These are phyloP conservation scores for Glycine tomentella DNA, from an alignment of 306 rosid genomes.

Conservation along the genomic window DNA sequence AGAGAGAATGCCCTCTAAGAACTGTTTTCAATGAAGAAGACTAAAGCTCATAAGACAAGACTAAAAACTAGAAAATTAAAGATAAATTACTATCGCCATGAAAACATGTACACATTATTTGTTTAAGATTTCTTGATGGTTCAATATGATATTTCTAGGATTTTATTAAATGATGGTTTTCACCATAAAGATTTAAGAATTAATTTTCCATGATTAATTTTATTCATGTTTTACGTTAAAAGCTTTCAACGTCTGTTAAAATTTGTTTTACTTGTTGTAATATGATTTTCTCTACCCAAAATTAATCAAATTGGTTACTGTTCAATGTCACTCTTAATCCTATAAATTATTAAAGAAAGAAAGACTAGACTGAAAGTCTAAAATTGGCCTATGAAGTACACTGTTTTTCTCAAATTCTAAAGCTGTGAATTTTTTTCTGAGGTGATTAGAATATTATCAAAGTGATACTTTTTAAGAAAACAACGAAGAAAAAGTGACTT, in stretches of 20 bases:
- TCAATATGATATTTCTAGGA: too few relatives aligned
- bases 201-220: too few relatives aligned
- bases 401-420: not conserved
- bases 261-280: not conserved
- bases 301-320: not conserved
- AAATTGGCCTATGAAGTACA: not conserved
- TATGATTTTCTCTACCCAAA: not conserved
- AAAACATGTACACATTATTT: too few relatives aligned
- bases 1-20: too few relatives aligned
- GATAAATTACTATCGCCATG: too few relatives aligned
- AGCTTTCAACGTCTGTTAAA: not conserved
- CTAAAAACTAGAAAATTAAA: too few relatives aligned
- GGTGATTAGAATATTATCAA: slow-evolving; percentile 1
- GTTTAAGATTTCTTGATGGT: too few relatives aligned
- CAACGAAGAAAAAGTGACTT: not conserved
- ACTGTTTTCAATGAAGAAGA: too few relatives aligned
- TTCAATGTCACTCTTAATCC: not conserved
- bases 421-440: not conserved
- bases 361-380: not conserved
- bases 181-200: too few relatives aligned
- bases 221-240: not conserved
- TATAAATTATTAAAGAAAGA: not conserved
- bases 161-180: too few relatives aligned
- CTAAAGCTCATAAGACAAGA: too few relatives aligned
- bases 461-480: not conserved